phyloP scores from a whole-genome alignment of 73 alveolate genomes.

The Strombidium stylifer region DNA sequence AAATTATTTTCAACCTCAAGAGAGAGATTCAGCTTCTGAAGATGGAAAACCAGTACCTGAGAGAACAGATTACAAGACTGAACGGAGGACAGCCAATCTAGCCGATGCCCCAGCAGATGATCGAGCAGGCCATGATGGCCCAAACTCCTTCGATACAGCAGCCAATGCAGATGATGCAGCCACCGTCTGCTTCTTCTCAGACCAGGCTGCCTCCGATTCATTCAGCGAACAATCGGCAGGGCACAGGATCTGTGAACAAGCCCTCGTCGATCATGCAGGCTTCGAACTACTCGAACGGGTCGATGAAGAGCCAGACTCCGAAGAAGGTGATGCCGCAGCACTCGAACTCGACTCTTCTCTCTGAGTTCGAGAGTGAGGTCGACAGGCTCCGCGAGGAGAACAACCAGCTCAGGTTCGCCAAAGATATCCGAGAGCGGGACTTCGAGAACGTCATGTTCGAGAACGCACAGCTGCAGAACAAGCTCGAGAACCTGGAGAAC shows the following conservation, averaged over 20 bases:
- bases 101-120: no score
- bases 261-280: no score
- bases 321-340: not conserved
- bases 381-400: slow-evolving; percentile 88
- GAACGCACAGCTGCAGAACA: slow-evolving; percentile 85
- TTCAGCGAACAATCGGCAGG: no score
- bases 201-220: no score
- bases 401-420: slow-evolving; percentile 82
- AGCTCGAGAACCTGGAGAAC: slow-evolving; percentile 94
- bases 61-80: slow-evolving; percentile 76
- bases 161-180: not conserved
- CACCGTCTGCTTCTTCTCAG: not conserved
- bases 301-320: no score
- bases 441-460: slow-evolving; percentile 89
- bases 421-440: slow-evolving; percentile 91
- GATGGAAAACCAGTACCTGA: slow-evolving; percentile 93
- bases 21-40: slow-evolving; percentile 83
- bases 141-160: no score
- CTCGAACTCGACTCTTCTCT: slow-evolving; percentile 7
- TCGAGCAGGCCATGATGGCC: no score
- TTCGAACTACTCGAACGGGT: no score
- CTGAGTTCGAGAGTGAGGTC: slow-evolving; percentile 85
- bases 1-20: slow-evolving; percentile 81
- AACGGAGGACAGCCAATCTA: slow-evolving; percentile 87
- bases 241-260: no score